Conservation (phyloP, 495 filamentous ascomycete species). For the Penicillium herquei region DNA sequence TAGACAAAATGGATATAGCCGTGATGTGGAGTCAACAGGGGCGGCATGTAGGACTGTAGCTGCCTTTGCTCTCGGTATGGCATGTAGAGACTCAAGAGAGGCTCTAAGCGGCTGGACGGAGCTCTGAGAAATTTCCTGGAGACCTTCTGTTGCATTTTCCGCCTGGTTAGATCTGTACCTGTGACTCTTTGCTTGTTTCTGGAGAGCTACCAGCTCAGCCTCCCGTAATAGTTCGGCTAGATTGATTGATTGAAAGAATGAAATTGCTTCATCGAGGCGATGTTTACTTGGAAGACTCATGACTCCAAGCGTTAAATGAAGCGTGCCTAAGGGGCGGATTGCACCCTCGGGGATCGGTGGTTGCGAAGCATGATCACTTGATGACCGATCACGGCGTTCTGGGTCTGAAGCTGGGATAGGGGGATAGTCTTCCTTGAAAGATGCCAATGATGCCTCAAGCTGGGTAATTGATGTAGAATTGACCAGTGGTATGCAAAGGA, state of each 20-base stretch:
- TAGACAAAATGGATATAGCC: conserved; percentile 63
- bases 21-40: conserved; percentile 54
- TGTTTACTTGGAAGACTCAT: conserved; percentile 67
- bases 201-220: conserved; percentile 15
- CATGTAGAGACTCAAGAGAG: conserved; percentile 40
- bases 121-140: too few relatives aligned
- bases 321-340: conserved; percentile 71
- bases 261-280: conserved; percentile 56
- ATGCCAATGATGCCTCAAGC: conserved; percentile 56
- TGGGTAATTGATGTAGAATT: conserved; percentile 60
- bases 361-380: conserved; percentile 18
- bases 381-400: neutral
- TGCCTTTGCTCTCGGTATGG: conserved; percentile 28
- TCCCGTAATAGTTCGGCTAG: conserved; percentile 47
- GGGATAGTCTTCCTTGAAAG: conserved; percentile 59
- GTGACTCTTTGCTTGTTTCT: neutral
- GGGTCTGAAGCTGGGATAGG: conserved; percentile 7
- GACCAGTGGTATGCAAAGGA: conserved; percentile 80
- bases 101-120: conserved; percentile 22
- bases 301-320: conserved; percentile 85
- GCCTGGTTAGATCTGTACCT: neutral
- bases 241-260: conserved; percentile 54
- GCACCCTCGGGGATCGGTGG: conserved; percentile 55
- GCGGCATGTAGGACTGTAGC: conserved; percentile 55
- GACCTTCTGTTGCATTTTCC: neutral